Percentiles rank a stretch among this genome's conserved stretches.
These are phyloP conservation scores for Somion occarium DNA, from an alignment of 1,284 basidiomycete species.

Conservation along the genomic window DNA sequence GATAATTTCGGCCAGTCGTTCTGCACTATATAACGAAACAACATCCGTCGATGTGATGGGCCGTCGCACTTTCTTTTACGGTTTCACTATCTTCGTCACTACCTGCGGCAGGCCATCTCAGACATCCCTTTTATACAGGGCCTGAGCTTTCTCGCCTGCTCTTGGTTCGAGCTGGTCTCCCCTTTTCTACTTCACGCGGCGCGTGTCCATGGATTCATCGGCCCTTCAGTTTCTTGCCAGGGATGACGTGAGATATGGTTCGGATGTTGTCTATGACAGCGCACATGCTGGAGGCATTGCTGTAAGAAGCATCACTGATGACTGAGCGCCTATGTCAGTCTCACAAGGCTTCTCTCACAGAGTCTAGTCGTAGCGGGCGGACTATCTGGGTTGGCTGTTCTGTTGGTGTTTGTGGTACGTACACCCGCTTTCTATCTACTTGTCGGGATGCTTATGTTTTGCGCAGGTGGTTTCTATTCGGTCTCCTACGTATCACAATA, in stretches of 20 bases:
- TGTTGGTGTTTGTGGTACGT: slow-evolving; percentile 20
- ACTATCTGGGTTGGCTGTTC: slow-evolving; percentile 22
- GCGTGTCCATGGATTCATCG: background rate
- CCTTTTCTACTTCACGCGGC: background rate
- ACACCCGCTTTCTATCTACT: background rate
- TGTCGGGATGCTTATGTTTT: background rate
- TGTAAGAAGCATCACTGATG: slow-evolving; percentile 10
- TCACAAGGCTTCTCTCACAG: slow-evolving; percentile 10
- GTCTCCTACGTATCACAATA: slow-evolving; percentile 20
- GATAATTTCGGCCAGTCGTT: background rate
- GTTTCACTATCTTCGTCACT: background rate
- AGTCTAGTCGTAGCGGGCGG: slow-evolving; percentile 22
- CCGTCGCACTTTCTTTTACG: background rate
- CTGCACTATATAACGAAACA: background rate
- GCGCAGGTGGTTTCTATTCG: slow-evolving; percentile 18
- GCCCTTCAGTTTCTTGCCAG: background rate
- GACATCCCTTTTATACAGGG: background rate
- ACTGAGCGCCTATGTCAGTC: no score
- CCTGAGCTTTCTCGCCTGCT: background rate
- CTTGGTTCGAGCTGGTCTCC: slow-evolving; percentile 2
- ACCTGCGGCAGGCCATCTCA: background rate
- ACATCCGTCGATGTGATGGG: background rate
- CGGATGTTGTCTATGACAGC: slow-evolving; percentile 8
- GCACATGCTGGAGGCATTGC: slow-evolving; percentile 9
- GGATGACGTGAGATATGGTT: background rate